These are phyloP conservation scores for Mycena polygramma DNA, from an alignment of 768 basidiomycete species.

Conservation along the genomic window DNA sequence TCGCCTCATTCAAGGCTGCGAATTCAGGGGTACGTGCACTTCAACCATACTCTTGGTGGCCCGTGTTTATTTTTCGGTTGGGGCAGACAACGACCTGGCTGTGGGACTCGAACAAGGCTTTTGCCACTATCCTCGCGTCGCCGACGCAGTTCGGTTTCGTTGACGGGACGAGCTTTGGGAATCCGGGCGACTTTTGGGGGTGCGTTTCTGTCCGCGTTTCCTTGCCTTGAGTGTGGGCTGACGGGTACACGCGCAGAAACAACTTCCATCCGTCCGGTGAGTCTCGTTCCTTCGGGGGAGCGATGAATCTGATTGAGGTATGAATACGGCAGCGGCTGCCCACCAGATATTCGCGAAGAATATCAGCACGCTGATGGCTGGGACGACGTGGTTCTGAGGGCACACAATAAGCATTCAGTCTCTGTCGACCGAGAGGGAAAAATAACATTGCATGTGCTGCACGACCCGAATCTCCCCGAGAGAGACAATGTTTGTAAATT, in stretches of 20 bases:
- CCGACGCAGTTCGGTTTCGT: constrained; percentile 66
- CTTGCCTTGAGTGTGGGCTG: background rate
- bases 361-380: constrained; percentile 24
- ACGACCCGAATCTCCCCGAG: too few species aligned
- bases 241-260: constrained; percentile 51
- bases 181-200: constrained; percentile 67
- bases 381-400: constrained; percentile 26
- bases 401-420: too few species aligned
- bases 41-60: background rate
- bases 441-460: too few species aligned
- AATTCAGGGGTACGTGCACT: constrained; percentile 58
- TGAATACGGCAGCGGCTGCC: constrained; percentile 16
- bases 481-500: too few species aligned
- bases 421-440: too few species aligned
- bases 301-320: background rate
- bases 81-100: constrained; percentile 64
- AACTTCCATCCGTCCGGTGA: constrained; percentile 45
- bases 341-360: constrained; percentile 31
- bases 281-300: background rate
- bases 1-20: constrained; percentile 54
- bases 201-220: constrained; percentile 46
- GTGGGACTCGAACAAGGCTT: constrained; percentile 65
- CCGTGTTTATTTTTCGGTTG: background rate
- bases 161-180: constrained; percentile 59
- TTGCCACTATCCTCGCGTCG: constrained; percentile 62